Base-by-base conservation (phyloP, 2,329 filamentous ascomycete genomes). In the Grosmannia penicillata region DNA sequence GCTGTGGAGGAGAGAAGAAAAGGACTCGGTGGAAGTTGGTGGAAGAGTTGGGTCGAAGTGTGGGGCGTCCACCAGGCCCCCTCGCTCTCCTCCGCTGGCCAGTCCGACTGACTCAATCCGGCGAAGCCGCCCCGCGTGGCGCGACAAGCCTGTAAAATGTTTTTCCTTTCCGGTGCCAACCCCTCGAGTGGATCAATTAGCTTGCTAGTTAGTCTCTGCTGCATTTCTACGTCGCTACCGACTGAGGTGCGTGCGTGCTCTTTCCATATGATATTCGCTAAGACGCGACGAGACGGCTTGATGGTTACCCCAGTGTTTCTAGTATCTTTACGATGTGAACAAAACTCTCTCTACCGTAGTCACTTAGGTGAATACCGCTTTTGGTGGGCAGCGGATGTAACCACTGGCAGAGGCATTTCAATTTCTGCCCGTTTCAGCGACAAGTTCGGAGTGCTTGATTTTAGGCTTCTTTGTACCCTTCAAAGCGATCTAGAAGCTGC, bases 271-370 rank as follows among this genome's bases (percentile, higher is more conserved):
- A n/a, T n/a, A n/a, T n/a, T n/a, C n/a, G n/a, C n/a, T n/a, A n/a
- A n/a, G n/a, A n/a, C n/a, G n/a, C n/a, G n/a, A n/a, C n/a, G n/a
- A n/a, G n/a, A n/a, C 67, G 68, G 23, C 78, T 84, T 43, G 53
- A 82, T 6, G 75, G 77, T 4, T 82, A 81, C 50, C 70, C 79
- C 79, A 0, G 76, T 81, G 3, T 85, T 82, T 86, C 49, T 87
- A 81, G 78, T 84, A 85, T 47, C 65, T 87, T 3, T 86, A 87
- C 52, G 68, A 74, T 11, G 47, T 56, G 0, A 55, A 70, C 8
- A 67, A 68, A 41, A 55, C 65, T 6, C 61, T 86, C 13, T 67
- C 63, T 19, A 75, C 74, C 39, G 74, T 84, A 56, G 64, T 87
- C 2, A 51, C 82, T 1, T 81, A 87, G 53, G 77, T 85, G 33